Evolutionary conservation across 208 protist genomes (phyloP), one percentile per base, ranked within the genome.

Genomic region (Acanthamoeba quina): DNA sequence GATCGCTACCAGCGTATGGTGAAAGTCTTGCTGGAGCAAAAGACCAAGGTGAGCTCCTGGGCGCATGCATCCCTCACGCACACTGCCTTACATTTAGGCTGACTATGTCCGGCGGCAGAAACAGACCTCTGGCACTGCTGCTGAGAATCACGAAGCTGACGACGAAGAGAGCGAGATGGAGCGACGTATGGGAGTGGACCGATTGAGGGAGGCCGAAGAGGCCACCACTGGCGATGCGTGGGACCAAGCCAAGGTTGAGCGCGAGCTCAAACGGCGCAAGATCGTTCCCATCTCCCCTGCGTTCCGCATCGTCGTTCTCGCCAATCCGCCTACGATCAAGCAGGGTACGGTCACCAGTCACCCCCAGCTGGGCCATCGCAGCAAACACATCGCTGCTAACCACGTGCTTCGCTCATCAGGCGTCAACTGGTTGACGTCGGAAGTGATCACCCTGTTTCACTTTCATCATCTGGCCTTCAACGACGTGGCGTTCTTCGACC

Each of bases 381-480:
- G 4, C 52, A 56, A 5, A 9, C 52, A 56, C 52, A 56, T 17
- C 9, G 15, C 52, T 47, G 41, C 41, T 47, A 10, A 47, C 2
- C 41, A 41, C 11, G 21, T 21, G 44, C 91, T 60, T 82, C 47
- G 15, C 62, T 41, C 26, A 19, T 17, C 66, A 78, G 60, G 78
- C 10, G 60, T 47, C n/a, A 94, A 90, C 52, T 99, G 97, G 95
- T 90, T 99, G 66, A 97, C 96, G 10, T 95, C 96, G 17, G 98
- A 99, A 54, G 96, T 98, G 21, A 97, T 98, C 2, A 96, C 96
- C 26, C 80, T 99, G 44, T 99, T 99, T 96, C 96, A 98, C 78
- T 97, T 98, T 21, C 96, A 99, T 62, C 74, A 88, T 41, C 96
- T 99, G 95, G 96, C 86, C 26, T 85, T 94, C 31, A 70, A 85